Evolutionary conservation across 208 protist genomes (phyloP), one percentile per base, ranked within the genome.

Genomic region (Acanthamoeba royreba): DNA sequence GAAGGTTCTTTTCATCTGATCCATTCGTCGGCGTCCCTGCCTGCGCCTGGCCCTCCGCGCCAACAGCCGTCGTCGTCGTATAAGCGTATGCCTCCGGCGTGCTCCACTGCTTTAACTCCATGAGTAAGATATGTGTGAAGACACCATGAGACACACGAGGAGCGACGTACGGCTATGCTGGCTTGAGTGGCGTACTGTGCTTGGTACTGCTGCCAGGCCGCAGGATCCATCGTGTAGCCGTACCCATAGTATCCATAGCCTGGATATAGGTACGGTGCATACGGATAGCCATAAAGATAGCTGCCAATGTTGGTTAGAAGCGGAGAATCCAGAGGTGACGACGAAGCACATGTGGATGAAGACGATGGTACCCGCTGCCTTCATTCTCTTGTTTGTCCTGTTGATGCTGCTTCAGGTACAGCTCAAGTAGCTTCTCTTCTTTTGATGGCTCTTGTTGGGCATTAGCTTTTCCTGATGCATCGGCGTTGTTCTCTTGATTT

Each of bases 341-440:
- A n/a, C n/a, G n/a, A n/a, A n/a, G n/a, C n/a, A n/a, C n/a, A n/a
- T n/a, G n/a, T n/a, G n/a, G n/a, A n/a, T n/a, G n/a, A n/a, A n/a
- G n/a, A n/a, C n/a, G n/a, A n/a, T 77, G 8, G 66, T 77, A 77
- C 35, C 66, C 7, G 35, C 22, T 45, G 66, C 69, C 63, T 74
- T 35, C 61, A 13, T 35, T 11, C 19, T 72, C 4, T 15, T 46
- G 19, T 28, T 85, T 85, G 19, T 53, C 43, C 43, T 85, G n/a
- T 53, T 85, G 74, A 33, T 85, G 74, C 25, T 85, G 74, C 43
- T 85, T 85, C n/a, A 85, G 43, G 43, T 85, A 85, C 43, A 85
- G 74, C 0, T 85, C 74, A 4, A 85, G 74, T 4, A 85, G 46
- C 43, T 85, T 45, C 25, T 85, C 74, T 53, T 85, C 74, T 31